Percentiles rank a stretch among this genome's conserved stretches.
Conservation (phyloP, 1,284 basidiomycete species). For the Mixia osmundae region DNA sequence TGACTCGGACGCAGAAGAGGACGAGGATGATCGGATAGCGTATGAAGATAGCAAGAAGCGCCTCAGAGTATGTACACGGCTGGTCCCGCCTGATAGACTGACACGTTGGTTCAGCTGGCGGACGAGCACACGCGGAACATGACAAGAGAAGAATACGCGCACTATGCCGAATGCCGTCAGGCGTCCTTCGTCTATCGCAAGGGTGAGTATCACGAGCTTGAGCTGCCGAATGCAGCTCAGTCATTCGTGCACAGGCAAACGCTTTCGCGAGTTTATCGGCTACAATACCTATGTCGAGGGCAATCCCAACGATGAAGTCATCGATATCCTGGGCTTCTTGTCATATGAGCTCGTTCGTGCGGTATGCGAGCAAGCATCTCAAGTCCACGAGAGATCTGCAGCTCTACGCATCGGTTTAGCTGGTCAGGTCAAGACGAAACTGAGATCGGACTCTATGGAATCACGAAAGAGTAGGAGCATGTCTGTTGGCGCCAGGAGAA, state of each 20-base stretch:
- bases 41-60: slow-evolving; percentile 79
- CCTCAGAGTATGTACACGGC: slow-evolving; percentile 33
- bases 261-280: slow-evolving; percentile 86
- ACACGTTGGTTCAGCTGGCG: slow-evolving; percentile 38
- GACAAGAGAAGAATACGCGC: slow-evolving; percentile 90
- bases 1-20: slow-evolving; percentile 50
- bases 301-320: slow-evolving; percentile 78
- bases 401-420: too few species aligned
- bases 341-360: slow-evolving; percentile 92
- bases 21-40: slow-evolving; percentile 75
- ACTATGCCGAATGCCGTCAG: slow-evolving; percentile 90
- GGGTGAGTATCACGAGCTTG: slow-evolving; percentile 30
- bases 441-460: too few species aligned
- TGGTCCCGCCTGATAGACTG: neutral
- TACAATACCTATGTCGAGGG: slow-evolving; percentile 71
- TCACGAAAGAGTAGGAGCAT: too few species aligned
- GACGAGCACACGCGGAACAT: slow-evolving; percentile 86
- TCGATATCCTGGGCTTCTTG: slow-evolving; percentile 89
- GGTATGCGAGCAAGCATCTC: slow-evolving; percentile 41
- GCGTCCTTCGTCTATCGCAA: slow-evolving; percentile 93
- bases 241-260: slow-evolving; percentile 37
- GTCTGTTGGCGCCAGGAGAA: too few species aligned
- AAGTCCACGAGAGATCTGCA: too few species aligned
- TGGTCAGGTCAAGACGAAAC: too few species aligned
- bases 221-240: neutral